Conservation (phyloP, 805 yeast genomes). For the Barnettozyma sp. region DNA sequence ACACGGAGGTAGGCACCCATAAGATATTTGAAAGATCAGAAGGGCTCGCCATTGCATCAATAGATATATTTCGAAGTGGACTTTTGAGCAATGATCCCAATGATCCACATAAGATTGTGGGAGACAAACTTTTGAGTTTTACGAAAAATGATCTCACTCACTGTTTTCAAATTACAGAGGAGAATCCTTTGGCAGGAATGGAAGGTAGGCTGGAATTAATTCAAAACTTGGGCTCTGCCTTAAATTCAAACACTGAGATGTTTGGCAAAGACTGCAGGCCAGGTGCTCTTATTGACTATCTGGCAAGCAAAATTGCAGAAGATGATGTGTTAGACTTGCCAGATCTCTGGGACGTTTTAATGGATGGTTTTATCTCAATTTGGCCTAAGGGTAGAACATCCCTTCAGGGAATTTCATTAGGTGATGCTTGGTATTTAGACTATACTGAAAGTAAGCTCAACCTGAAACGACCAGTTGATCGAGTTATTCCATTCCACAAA, state of each 20-base stretch:
- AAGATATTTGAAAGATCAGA: slow-evolving; percentile 41
- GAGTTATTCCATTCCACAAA: slow-evolving; percentile 56
- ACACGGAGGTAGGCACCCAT: slow-evolving; percentile 31
- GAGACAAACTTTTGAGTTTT: slow-evolving; percentile 32
- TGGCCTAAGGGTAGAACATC: slow-evolving; percentile 57
- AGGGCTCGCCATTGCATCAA: slow-evolving; percentile 57
- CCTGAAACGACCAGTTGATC: slow-evolving; percentile 24
- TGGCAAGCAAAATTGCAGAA: slow-evolving; percentile 22
- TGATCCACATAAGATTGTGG: slow-evolving; percentile 39
- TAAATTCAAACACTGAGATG: slow-evolving; percentile 32
- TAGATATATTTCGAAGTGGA: slow-evolving; percentile 47
- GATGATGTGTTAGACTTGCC: slow-evolving; percentile 33
- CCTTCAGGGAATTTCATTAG: slow-evolving; percentile 44
- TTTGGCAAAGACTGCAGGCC: slow-evolving; percentile 45
- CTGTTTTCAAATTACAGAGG: slow-evolving; percentile 42
- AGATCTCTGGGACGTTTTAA: slow-evolving; percentile 46
- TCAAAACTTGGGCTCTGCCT: slow-evolving; percentile 41
- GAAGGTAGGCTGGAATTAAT: slow-evolving; percentile 47
- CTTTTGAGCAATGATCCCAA: slow-evolving; percentile 31
- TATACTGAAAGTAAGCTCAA: slow-evolving; percentile 24
- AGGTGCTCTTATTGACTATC: slow-evolving; percentile 48
- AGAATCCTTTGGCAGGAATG: slow-evolving; percentile 46
- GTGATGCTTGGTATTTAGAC: slow-evolving; percentile 54
- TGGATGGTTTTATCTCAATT: slow-evolving; percentile 49
- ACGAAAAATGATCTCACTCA: slow-evolving; percentile 29